Percentiles rank a stretch among this genome's conserved stretches.
Evolutionary conservation across 1,284 basidiomycete species (phyloP).

Genomic region (Tilletiaria anomala): DNA sequence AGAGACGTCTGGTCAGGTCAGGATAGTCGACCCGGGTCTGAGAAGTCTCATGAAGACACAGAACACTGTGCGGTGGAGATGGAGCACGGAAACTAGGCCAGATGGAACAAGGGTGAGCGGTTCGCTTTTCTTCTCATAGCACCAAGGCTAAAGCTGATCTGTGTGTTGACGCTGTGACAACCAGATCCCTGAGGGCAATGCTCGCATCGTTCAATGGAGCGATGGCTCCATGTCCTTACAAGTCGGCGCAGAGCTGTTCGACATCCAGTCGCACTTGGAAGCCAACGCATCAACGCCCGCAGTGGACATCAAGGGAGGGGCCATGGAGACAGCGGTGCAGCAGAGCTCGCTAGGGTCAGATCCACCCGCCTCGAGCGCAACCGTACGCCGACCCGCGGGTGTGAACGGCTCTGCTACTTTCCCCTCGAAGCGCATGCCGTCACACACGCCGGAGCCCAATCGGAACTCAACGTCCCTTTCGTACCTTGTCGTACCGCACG

Average conservation of each 20-base stretch:
- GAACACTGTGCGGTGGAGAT: conserved; percentile 80
- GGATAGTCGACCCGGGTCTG: conserved; percentile 44
- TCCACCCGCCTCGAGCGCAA: conserved; percentile 21
- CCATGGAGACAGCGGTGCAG: background rate
- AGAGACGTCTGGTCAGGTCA: conserved; percentile 43
- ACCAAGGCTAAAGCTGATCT: background rate
- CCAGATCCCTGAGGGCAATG: conserved; percentile 66
- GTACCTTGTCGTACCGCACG: conserved; percentile 79
- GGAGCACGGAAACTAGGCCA: conserved; percentile 53
- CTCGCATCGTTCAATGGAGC: conserved; percentile 75
- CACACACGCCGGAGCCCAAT: conserved; percentile 7
- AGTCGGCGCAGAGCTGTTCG: conserved; percentile 73
- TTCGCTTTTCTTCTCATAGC: no score
- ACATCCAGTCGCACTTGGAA: conserved; percentile 48
- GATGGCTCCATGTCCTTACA: conserved; percentile 74
- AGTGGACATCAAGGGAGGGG: background rate
- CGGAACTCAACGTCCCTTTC: conserved; percentile 31
- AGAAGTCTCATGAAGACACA: conserved; percentile 54
- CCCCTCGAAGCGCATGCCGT: background rate
- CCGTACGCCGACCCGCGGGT: conserved; percentile 6
- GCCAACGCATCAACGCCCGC: background rate
- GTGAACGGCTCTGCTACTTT: no score
- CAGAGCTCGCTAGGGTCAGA: no score
- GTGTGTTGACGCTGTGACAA: background rate
- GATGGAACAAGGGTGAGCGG: conserved; percentile 54